Percentiles rank a stretch among this genome's conserved stretches.
These are phyloP conservation scores for Jaltomata sinuosa DNA, from an alignment of 257 asterid genomes.

Conservation along the genomic window DNA sequence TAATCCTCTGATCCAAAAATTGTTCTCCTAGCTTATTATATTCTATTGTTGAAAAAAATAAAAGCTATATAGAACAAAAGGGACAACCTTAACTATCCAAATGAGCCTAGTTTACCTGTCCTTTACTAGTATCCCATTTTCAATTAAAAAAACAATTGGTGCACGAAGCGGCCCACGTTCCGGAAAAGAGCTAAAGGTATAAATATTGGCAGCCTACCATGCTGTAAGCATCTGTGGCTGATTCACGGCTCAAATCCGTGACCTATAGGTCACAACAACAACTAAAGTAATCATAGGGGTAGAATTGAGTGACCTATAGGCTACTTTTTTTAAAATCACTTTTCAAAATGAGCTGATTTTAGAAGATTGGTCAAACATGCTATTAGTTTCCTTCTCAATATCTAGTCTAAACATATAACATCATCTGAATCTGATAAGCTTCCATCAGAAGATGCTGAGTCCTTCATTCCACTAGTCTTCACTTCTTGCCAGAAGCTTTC, in stretches of 20 bases:
- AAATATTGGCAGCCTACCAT: not conserved
- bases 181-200: not conserved
- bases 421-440: not conserved
- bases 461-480: not conserved
- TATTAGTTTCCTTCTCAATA: not conserved
- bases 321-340: too few relatives aligned
- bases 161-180: not conserved
- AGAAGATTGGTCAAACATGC: too few relatives aligned
- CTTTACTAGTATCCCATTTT: not conserved
- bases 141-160: not conserved
- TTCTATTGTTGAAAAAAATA: too few relatives aligned
- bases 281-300: too few relatives aligned
- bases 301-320: too few relatives aligned
- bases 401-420: not conserved
- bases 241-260: not conserved
- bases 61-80: not conserved
- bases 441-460: not conserved
- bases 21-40: too few relatives aligned
- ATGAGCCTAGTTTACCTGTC: not conserved
- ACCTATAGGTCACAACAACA: not conserved
- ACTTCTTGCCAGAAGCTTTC: constrained; percentile 33
- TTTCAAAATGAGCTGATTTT: too few relatives aligned
- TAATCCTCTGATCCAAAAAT: not conserved
- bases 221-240: not conserved
- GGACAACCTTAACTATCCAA: not conserved